Base-by-base conservation (phyloP, 2,329 filamentous ascomycete species). In the Nigrograna mackinnonii region DNA sequence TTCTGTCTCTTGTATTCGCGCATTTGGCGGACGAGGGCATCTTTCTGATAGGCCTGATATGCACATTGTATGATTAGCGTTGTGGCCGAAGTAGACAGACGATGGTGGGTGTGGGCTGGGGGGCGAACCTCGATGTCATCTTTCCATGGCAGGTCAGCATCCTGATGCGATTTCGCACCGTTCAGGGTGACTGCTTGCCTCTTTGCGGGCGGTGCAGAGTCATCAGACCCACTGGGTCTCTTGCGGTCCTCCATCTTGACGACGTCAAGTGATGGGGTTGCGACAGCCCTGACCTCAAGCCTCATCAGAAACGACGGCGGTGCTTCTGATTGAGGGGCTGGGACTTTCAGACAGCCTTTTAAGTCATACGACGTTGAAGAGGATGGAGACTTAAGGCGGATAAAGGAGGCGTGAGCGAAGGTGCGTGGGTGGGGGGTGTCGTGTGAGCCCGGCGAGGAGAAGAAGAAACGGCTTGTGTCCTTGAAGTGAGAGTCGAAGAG, bases 201-300 rank as follows among this genome's bases (percentile, higher is more conserved):
- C 79, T 97, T 99, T 66, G 85, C 87, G 17, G 92, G 91, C 55
- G 92, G 92, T 54, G 87, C 88, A 64, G 89, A 78, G 58, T 96
- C 90, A 70, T 94, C 87, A 72, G 83, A 80, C 59, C 87, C 81
- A 67, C 91, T 89, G 67, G 91, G 87, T 83, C 94, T 85, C 83
- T 99, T 99, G 83, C 94, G 90, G 79, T 97, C 94, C 82, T 99
- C 94, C 92, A 97, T 99, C 83, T 94, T 96, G 78, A 84, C 79
- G 75, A 89, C 80, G 80, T 85, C 85, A 71, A 80, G 72, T 77
- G 89, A 86, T 79, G 87, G 83, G 82, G 84, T 83, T 79, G 85
- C 80, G 72, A 85, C 79, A 73, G 84, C 81, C 69, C 80, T 79
- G 59, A 83, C 80, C 75, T 88, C 86, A 76, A 88, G 84, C 82